Base-by-base conservation (phyloP, 768 basidiomycete species). In the Cantharellus cinnabarinus region DNA sequence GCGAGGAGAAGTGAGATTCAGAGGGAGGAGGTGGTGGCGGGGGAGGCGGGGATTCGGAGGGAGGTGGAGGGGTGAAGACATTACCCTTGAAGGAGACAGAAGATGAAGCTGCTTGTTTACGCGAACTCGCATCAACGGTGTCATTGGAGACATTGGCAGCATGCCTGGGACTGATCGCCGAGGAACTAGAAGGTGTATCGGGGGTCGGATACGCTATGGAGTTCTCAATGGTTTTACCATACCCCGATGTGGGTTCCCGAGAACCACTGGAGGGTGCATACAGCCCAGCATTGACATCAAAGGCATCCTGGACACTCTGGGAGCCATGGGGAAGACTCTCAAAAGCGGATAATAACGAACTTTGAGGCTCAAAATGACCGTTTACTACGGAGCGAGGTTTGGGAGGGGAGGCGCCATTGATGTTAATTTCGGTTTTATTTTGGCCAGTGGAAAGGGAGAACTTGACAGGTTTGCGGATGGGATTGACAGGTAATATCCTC, bases 41-140 rank as follows among this genome's bases (percentile, higher is more conserved):
- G 2, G 69, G 62, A 44, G 67, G 65, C 38, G 70, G 60, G 35
- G 66, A 65, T 41, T 62, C 62, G 34, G 65, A 62, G 4, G 68
- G 62, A 4, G 70, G 61, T 3, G 70, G 66, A 51, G 72, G 64
- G 2, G 71, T 57, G 39, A 29, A 29, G 20, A 29, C 20, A 29
- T 29, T 29, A 29, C 20, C 20, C 20, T 29, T 29, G 70, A 65
- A 0, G 68, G 69, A 37, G 35, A 50, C 51, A 29, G 20, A 29
- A 29, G 20, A 29, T 29, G 20, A 29, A 29, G 20, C 20, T 29
- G 20, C 20, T 29, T 29, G 20, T 29, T 29, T 29, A 29, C 20
- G 20, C 20, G 20, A 29, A 29, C 20, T 29, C 20, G 20, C 20
- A 29, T 29, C 20, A 29, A 29, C 20, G 20, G 20, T 54, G 7